Evolutionary conservation across 1,139 yeast species (phyloP), one percentile per base, ranked within the genome.

Genomic region (Debaryomyces udenii): DNA sequence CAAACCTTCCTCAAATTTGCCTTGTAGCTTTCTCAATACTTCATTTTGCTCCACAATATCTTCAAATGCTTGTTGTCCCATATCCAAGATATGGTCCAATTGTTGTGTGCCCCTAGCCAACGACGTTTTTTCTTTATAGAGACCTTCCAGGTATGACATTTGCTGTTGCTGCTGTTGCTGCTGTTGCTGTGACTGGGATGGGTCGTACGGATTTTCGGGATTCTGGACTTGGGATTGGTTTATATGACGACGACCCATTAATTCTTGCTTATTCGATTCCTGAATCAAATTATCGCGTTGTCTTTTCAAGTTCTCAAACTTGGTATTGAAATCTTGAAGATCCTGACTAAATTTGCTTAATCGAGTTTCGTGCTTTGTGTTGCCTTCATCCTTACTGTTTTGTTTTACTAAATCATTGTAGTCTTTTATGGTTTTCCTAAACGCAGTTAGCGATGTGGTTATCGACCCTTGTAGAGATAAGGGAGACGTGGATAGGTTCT

Each of bases 21-120:
- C 69, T 49, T 85, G 90, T 27, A 93, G 74, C 44, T 70, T 72
- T 47, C 78, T 70, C 45, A 93, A 73, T 18, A 83, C 74, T 53
- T 84, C 86, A 59, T 88, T 86, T 59, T 93, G 98, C 41, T 86
- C 91, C 23, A 87, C 85, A 23, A 93, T 72, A 56, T 91, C 96
- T 40, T 87, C 96, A 51, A 90, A 78, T 1, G 96, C 90, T 42
- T 80, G 78, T 46, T 86, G 81, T 1, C 97, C 98, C 82, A 89
- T 85, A 56, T 88, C 97, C 40, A 93, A 64, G 37, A 93, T 89
- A 50, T 87, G 90, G 58, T 93, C 99, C 48, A 93, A 67, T 57
- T 88, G 96, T 43, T 81, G 83, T 26, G 86, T 82, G 0, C 96
- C 90, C 43, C 88, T 70, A 20, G 77, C 74, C 42, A 93, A 69